phyloP scores from a whole-genome alignment of 139 green algal genomes.

The Asterochloris sp. region DNA sequence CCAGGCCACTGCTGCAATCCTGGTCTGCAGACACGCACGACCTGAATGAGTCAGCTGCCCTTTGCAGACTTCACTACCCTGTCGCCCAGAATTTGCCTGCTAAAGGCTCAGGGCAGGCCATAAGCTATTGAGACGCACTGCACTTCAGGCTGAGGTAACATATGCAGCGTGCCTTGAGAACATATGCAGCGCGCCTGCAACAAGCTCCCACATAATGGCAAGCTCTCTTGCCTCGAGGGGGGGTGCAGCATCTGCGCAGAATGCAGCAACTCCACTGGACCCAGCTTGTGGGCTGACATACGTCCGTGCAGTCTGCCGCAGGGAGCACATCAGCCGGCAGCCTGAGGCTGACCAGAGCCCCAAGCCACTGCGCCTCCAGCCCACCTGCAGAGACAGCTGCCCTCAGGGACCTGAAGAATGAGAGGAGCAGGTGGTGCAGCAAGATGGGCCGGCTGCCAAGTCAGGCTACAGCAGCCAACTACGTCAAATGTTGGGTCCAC shows the following conservation, averaged over 20 bases:
- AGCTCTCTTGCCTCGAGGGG: too few relatives aligned
- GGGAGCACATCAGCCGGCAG: constrained; percentile 75
- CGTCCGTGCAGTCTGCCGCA: constrained; percentile 44
- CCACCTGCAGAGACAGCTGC: constrained; percentile 33
- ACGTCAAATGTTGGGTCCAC: neutral
- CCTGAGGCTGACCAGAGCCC: constrained; percentile 71
- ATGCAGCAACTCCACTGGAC: too few relatives aligned
- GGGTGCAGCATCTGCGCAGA: too few relatives aligned
- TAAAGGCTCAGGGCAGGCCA: neutral
- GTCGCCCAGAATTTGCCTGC: too few relatives aligned
- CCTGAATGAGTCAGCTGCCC: neutral
- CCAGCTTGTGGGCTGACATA: too few relatives aligned
- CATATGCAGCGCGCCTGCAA: too few relatives aligned
- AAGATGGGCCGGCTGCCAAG: neutral
- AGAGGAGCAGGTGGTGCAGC: neutral
- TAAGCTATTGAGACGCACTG: neutral
- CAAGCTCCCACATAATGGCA: too few relatives aligned
- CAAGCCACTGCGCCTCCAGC: constrained; percentile 60
- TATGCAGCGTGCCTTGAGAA: too few relatives aligned
- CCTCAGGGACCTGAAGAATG: neutral
- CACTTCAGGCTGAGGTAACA: too few relatives aligned
- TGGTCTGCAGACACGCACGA: constrained; percentile 35
- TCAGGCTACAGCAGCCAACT: neutral
- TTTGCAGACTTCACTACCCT: too few relatives aligned
- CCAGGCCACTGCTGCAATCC: constrained; percentile 57